Evolutionary conservation across 768 basidiomycete genomes (phyloP).

Genomic region (Coprinellus micaceus): DNA sequence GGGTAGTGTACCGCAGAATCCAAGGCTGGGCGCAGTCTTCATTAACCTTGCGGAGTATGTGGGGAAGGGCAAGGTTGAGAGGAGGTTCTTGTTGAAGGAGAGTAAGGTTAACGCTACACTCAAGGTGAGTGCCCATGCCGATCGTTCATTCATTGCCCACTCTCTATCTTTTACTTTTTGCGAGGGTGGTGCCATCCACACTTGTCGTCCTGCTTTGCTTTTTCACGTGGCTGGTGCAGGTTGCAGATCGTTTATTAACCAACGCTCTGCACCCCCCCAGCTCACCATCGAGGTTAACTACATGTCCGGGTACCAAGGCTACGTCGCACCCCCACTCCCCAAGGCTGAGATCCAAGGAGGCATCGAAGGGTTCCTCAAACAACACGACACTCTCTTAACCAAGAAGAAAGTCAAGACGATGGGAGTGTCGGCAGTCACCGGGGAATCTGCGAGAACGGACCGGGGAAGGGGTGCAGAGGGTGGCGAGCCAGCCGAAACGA

Average conservation of each 20-base stretch:
- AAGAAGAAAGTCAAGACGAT: constrained; percentile 41
- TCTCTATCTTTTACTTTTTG: neutral
- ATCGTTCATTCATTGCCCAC: neutral
- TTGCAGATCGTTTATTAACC: neutral
- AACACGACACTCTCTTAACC: constrained; percentile 43
- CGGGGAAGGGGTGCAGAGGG: neutral
- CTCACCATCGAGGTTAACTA: constrained; percentile 55
- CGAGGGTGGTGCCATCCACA: neutral
- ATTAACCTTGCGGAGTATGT: constrained; percentile 78
- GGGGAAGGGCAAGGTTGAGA: constrained; percentile 51
- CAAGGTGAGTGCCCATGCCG: constrained; percentile 40
- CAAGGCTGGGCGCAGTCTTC: constrained; percentile 59
- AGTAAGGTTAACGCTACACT: constrained; percentile 80
- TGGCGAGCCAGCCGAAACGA: neutral
- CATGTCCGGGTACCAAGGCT: constrained; percentile 51
- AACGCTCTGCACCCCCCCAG: constrained; percentile 24
- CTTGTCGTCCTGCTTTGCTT: neutral
- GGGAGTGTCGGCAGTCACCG: constrained; percentile 35
- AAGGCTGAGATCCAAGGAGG: constrained; percentile 72
- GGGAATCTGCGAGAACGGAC: neutral
- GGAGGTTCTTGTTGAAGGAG: constrained; percentile 64
- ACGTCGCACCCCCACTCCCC: constrained; percentile 62
- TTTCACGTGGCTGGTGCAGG: neutral
- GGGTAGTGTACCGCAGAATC: constrained; percentile 47
- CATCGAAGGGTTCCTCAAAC: constrained; percentile 52